These are phyloP conservation scores for Eudorina sp. DNA, from an alignment of 139 green algal species.

Conservation along the genomic window DNA sequence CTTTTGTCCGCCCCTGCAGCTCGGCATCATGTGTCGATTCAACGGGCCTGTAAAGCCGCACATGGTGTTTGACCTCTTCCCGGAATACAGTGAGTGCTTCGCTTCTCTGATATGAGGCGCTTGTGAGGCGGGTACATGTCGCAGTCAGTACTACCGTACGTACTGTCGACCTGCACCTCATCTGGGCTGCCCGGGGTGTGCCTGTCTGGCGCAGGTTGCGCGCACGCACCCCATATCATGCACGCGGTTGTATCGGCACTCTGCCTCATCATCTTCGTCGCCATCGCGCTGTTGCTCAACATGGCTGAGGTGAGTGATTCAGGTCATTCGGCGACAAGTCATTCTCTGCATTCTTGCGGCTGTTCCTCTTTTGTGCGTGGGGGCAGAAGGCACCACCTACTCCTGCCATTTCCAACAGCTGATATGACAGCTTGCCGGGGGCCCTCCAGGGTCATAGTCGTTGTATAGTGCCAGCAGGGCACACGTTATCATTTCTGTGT, in stretches of 20 bases:
- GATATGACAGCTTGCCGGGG: no score
- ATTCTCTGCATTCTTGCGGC: background rate
- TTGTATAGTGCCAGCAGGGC: no score
- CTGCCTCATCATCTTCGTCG: slow-evolving; percentile 25
- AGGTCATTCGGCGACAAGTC: background rate
- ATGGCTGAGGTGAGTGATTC: slow-evolving; percentile 19
- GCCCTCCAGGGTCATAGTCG: no score
- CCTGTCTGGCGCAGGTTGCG: slow-evolving; percentile 3
- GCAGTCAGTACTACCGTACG: no score
- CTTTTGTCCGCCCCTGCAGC: no score
- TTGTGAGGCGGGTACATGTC: no score
- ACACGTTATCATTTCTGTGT: no score
- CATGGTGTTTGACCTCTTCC: background rate
- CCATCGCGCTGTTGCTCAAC: slow-evolving; percentile 32
- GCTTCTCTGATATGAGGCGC: no score
- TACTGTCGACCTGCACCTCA: no score
- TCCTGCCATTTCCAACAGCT: no score
- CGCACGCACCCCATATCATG: background rate
- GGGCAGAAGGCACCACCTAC: no score
- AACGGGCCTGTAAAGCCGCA: background rate
- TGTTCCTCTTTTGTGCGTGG: background rate
- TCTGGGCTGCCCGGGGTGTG: no score
- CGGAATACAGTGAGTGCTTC: slow-evolving; percentile 16
- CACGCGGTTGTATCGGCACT: slow-evolving; percentile 15
- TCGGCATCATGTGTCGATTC: slow-evolving; percentile 5